Evolutionary conservation across 352 stramenopile genomes (phyloP).

Genomic region (Phytophthora nicotianae): DNA sequence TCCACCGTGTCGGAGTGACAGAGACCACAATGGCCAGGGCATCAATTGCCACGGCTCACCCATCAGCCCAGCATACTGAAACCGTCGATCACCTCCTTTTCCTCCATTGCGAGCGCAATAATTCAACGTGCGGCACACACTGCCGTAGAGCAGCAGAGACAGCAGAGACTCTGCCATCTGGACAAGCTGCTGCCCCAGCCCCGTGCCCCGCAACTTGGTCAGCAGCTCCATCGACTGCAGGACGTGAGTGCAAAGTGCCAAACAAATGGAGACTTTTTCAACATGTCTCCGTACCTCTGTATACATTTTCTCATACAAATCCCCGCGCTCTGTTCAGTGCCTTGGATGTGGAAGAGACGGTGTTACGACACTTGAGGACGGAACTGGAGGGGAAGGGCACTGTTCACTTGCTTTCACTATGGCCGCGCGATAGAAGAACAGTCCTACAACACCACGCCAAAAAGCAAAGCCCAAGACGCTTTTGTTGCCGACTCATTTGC

Average conservation of each 20-base stretch:
- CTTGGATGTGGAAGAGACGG: constrained; percentile 35
- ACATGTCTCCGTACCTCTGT: constrained; percentile 33
- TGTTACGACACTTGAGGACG: constrained; percentile 43
- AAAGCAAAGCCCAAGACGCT: neutral
- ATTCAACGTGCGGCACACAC: constrained; percentile 11
- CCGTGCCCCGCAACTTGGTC: constrained; percentile 1
- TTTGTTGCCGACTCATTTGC: constrained; percentile 34
- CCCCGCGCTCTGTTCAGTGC: constrained; percentile 18
- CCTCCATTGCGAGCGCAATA: constrained; percentile 9
- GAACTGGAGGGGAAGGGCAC: constrained; percentile 24
- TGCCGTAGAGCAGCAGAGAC: constrained; percentile 6
- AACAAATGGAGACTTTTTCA: constrained; percentile 14
- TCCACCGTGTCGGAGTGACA: neutral
- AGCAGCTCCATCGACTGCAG: constrained; percentile 1
- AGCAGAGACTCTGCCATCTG: constrained; percentile 24
- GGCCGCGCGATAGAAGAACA: constrained; percentile 20
- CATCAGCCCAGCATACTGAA: constrained; percentile 20
- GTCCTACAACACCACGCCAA: constrained; percentile 14
- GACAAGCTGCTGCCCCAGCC: constrained; percentile 4
- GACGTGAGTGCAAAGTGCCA: neutral
- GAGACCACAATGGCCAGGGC: constrained; percentile 11
- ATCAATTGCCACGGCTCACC: constrained; percentile 19
- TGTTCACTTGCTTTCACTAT: constrained; percentile 31
- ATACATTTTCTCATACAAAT: constrained; percentile 43
- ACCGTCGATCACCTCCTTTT: constrained; percentile 15